Percentiles rank a stretch among this genome's conserved stretches.
phyloP scores from a whole-genome alignment of 768 basidiomycete genomes.

The Lactarius hatsudake region DNA sequence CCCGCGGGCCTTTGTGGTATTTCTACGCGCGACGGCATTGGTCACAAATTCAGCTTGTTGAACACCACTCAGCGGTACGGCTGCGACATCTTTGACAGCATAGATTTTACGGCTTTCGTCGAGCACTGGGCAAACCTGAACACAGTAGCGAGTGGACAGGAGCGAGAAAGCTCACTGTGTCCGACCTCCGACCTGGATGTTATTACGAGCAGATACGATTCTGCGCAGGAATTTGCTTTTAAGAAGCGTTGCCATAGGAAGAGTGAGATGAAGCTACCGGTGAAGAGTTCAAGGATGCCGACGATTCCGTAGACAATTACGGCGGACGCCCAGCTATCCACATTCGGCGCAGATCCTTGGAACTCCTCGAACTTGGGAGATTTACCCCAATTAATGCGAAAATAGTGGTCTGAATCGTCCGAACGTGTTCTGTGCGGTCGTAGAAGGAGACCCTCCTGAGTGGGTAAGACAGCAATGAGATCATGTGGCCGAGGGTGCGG shows the following conservation, averaged over 20 bases:
- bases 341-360: slow-evolving; percentile 34
- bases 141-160: background rate
- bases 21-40: slow-evolving; percentile 51
- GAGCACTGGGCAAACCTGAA: slow-evolving; percentile 47
- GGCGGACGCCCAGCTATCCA: slow-evolving; percentile 52
- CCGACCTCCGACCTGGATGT: slow-evolving; percentile 62
- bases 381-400: slow-evolving; percentile 64
- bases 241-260: slow-evolving; percentile 3
- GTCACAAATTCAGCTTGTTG: slow-evolving; percentile 56
- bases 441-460: slow-evolving; percentile 63
- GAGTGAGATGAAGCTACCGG: slow-evolving; percentile 46
- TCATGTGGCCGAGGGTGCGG: slow-evolving; percentile 77
- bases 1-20: slow-evolving; percentile 42
- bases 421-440: slow-evolving; percentile 48
- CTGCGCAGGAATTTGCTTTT: slow-evolving; percentile 38
- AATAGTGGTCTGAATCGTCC: slow-evolving; percentile 38
- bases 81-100: slow-evolving; percentile 61
- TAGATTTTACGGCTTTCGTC: slow-evolving; percentile 61
- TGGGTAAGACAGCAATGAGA: slow-evolving; percentile 58
- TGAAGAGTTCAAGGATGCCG: slow-evolving; percentile 68
- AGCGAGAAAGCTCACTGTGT: slow-evolving; percentile 47
- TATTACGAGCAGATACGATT: slow-evolving; percentile 74
- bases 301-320: slow-evolving; percentile 73
- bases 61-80: slow-evolving; percentile 64
- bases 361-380: slow-evolving; percentile 52